Conservation (phyloP, 2,329 filamentous ascomycete genomes). For the Nakataea oryzae region DNA sequence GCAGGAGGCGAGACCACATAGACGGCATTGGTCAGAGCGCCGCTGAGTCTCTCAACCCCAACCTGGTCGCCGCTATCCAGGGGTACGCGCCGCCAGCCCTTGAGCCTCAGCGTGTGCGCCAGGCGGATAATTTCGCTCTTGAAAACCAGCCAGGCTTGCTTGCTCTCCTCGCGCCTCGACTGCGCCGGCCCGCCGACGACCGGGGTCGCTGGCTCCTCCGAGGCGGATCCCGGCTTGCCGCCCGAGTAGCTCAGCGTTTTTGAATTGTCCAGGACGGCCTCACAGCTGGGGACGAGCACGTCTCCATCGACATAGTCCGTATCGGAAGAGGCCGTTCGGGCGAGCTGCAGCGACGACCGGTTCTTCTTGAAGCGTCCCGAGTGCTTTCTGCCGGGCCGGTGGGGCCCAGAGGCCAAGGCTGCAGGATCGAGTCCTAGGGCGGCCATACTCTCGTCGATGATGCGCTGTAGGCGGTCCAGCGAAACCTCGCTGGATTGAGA, state of each 20-base stretch:
- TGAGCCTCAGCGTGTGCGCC: conserved; percentile 77
- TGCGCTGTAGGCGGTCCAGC: conserved; percentile 70
- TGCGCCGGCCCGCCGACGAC: conserved; percentile 27
- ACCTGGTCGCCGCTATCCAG: conserved; percentile 60
- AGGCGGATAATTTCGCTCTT: conserved; percentile 87
- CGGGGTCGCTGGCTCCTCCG: conserved; percentile 21
- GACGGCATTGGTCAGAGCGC: conserved; percentile 90
- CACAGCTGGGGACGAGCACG: conserved; percentile 70
- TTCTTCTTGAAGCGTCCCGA: conserved; percentile 26
- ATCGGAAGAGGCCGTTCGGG: conserved; percentile 59
- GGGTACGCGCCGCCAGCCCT: conserved; percentile 81
- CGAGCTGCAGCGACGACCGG: conserved; percentile 26
- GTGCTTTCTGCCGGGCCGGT: conserved; percentile 32
- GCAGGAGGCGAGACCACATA: conserved; percentile 83
- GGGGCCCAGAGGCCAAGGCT: conserved; percentile 18
- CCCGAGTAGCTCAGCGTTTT: conserved; percentile 65
- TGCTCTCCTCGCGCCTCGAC: conserved; percentile 45
- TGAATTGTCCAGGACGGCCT: conserved; percentile 78
- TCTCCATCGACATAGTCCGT: conserved; percentile 81
- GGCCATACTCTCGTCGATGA: conserved; percentile 58
- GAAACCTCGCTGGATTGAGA: conserved; percentile 63
- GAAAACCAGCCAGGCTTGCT: conserved; percentile 72
- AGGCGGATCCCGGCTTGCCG: background rate
- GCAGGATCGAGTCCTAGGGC: conserved; percentile 33
- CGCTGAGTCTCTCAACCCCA: conserved; percentile 68